Evolutionary conservation across 106 monocot species (phyloP).

Genomic region (Narthecium ossifragum): DNA sequence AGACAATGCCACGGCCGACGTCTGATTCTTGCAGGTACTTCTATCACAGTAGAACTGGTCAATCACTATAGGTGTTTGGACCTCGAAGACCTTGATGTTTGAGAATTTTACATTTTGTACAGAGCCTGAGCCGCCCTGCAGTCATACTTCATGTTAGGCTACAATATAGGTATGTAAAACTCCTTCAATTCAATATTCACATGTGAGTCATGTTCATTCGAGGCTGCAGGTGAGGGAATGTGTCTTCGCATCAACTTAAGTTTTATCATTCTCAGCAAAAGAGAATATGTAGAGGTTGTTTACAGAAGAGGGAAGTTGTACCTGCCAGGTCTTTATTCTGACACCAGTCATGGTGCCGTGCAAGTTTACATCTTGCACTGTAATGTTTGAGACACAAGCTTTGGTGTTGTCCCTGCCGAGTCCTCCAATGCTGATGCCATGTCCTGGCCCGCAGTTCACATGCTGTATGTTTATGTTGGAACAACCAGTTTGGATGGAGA

Average conservation of each 20-base stretch:
- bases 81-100: constrained; percentile 76
- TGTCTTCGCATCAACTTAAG: too few relatives aligned
- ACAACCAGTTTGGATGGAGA: constrained; percentile 95
- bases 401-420: constrained; percentile 83
- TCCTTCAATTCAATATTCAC: background rate
- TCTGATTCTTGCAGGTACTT: constrained; percentile 69
- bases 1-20: constrained; percentile 66
- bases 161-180: too few relatives aligned
- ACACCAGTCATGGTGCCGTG: constrained; percentile 72
- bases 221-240: background rate
- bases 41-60: constrained; percentile 91
- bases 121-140: constrained; percentile 84
- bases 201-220: background rate
- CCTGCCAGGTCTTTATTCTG: constrained; percentile 98
- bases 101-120: constrained; percentile 64
- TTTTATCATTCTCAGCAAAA: too few relatives aligned
- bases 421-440: constrained; percentile 95
- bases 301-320: constrained; percentile 1
- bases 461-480: constrained; percentile 62
- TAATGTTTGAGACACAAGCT: constrained; percentile 88
- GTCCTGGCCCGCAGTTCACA: constrained; percentile 87
- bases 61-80: constrained; percentile 79
- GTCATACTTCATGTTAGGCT: background rate
- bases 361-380: constrained; percentile 67
- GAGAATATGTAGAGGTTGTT: too few relatives aligned